Evolutionary conservation across 2,329 filamentous ascomycete species (phyloP).

Genomic region (Scedosporium dehoogii): DNA sequence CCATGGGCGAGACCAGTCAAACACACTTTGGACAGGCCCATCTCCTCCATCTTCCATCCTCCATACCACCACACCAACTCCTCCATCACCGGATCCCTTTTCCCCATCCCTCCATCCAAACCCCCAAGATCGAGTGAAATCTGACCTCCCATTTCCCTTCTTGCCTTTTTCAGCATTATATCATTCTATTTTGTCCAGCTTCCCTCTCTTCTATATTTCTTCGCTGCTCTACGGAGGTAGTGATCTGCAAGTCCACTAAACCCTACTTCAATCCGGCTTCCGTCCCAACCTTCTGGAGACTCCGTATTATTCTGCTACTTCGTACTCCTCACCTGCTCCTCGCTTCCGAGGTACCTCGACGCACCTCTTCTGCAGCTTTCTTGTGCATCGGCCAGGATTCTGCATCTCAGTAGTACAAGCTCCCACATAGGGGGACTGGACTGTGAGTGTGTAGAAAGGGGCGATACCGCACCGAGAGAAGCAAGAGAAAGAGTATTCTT

Average conservation of each 20-base stretch:
- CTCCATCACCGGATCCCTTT: neutral
- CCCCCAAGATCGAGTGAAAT: neutral
- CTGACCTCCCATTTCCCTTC: neutral
- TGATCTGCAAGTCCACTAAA: too few species aligned
- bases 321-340: neutral
- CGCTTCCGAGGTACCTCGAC: constrained; percentile 1
- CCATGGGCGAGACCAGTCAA: neutral
- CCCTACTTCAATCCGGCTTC: neutral
- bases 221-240: too few species aligned
- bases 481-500: neutral
- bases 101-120: neutral
- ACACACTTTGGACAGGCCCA: neutral
- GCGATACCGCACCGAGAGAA: neutral
- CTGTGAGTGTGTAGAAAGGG: neutral
- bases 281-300: neutral
- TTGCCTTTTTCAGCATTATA: neutral
- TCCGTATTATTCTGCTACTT: neutral
- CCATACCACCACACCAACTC: constrained; percentile 3
- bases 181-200: neutral
- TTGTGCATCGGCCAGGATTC: neutral
- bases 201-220: neutral
- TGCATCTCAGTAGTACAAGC: constrained; percentile 2
- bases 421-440: too few species aligned
- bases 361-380: neutral
- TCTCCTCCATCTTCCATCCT: neutral